Evolutionary conservation across 2,329 filamentous ascomycete species (phyloP), one percentile per base, ranked within the genome.

Genomic region (Raffaelea albimanens): DNA sequence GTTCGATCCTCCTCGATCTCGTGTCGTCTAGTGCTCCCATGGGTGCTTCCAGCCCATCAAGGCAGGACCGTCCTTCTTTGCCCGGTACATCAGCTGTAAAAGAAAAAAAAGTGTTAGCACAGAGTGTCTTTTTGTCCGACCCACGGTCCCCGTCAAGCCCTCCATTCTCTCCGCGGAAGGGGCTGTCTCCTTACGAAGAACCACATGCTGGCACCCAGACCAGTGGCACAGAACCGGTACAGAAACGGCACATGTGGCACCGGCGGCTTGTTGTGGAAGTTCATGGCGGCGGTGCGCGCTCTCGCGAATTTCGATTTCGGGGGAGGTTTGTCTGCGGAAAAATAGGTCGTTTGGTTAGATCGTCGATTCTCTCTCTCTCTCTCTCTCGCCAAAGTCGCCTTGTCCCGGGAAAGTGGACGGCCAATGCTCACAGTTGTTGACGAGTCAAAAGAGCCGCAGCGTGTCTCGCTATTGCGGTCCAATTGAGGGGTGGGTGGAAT

Each of bases 121-220:
- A 19, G n/a, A n/a, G n/a, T n/a, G n/a, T 4, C 10, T 16, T 25
- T 8, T 23, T 7, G n/a, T 23, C 21, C 23, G 23, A 21, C 14
- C 13, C 18, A 20, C 3, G 18, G 10, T 19, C 31, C 19, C 18
- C n/a, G 16, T 39, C 19, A n/a, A 14, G 19, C 23, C 7, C 9
- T 40, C 18, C 19, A 8, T 4, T 20, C 25, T 9, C 14, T 25
- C 4, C 11, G 10, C 21, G 48, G 21, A 41, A 50, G 7, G 13
- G 25, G 25, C 7, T 29, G 25, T 13, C 13, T 20, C 40, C 53
- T 51, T 79, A 97, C 90, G 67, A 93, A 98, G 71, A 98, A 97
- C 93, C 93, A 98, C 93, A 97, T 98, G 70, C 85, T 87, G 47
- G 93, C 93, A 57, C 89, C 87, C 53, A 98, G 75, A 52, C 83